phyloP scores from a whole-genome alignment of 129 eudicot species.

The Saposhnikovia divaricata region DNA sequence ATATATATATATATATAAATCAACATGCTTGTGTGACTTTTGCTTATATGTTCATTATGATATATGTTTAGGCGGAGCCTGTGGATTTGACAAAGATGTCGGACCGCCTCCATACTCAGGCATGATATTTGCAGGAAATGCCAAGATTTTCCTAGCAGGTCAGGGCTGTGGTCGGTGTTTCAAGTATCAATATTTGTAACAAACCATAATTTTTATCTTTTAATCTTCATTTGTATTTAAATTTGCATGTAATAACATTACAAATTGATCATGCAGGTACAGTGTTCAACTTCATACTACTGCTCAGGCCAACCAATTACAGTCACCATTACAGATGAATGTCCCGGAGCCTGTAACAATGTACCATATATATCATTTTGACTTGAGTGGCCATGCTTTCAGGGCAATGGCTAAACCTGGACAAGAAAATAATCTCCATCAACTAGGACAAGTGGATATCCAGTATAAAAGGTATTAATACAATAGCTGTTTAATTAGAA shows the following conservation, averaged over 20 bases:
- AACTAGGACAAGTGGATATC: background rate
- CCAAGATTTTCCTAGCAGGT: background rate
- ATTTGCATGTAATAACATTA: background rate
- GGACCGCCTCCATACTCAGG: background rate
- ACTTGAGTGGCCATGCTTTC: conserved; percentile 4
- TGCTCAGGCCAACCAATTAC: conserved; percentile 11
- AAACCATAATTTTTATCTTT: too few relatives aligned
- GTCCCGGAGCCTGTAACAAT: conserved; percentile 5
- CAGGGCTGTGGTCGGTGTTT: conserved; percentile 6
- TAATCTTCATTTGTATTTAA: background rate
- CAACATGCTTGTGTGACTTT: too few relatives aligned
- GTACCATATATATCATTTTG: conserved; percentile 2
- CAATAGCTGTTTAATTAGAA: background rate
- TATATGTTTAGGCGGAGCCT: background rate
- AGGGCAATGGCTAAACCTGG: too few relatives aligned
- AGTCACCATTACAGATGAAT: background rate
- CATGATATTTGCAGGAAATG: conserved; percentile 9
- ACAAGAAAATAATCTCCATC: background rate
- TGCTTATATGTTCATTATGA: background rate
- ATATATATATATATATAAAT: too few relatives aligned
- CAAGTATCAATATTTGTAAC: background rate
- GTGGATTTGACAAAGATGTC: conserved; percentile 8
- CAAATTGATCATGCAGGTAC: background rate
- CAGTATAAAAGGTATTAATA: conserved; percentile 12
- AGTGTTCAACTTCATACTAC: background rate